Evolutionary conservation across 78 protist species (phyloP).

Genomic region (Chrysochromulina parva): DNA sequence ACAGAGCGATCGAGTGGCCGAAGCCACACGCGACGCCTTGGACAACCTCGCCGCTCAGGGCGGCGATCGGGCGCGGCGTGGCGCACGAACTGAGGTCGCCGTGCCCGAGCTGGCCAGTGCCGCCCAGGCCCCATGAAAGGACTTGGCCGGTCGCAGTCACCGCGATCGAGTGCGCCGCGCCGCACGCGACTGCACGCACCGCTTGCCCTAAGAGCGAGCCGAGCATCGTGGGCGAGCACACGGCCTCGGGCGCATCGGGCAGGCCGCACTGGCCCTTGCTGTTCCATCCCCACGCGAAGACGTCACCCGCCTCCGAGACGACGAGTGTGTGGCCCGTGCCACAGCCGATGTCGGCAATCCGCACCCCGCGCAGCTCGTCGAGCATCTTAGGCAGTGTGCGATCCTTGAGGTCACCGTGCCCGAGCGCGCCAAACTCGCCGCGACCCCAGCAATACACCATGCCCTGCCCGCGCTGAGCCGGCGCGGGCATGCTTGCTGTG

Average conservation of each 20-base stretch:
- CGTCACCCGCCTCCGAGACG: background rate
- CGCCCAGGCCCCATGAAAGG: constrained; percentile 7
- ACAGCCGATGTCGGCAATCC: background rate
- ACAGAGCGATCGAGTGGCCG: no score
- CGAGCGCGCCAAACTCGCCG: constrained; percentile 28
- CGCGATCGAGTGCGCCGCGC: background rate
- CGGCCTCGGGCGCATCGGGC: no score
- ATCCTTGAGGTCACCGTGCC: constrained; percentile 36
- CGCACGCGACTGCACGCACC: background rate
- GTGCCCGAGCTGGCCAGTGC: constrained; percentile 24
- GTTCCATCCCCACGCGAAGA: background rate
- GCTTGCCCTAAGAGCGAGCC: background rate
- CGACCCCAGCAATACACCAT: constrained; percentile 39
- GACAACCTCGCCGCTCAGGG: background rate
- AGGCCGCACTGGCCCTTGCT: background rate
- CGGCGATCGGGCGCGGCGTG: background rate
- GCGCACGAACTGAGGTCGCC: background rate
- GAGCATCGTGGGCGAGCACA: background rate
- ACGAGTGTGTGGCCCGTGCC: background rate
- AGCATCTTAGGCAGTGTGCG: background rate
- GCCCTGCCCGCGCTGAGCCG: background rate
- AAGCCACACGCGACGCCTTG: background rate
- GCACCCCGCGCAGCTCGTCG: background rate
- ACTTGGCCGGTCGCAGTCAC: background rate
- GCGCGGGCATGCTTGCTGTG: background rate